Base-by-base conservation (phyloP, 768 basidiomycete species). In the Russula griseocarnosa region DNA sequence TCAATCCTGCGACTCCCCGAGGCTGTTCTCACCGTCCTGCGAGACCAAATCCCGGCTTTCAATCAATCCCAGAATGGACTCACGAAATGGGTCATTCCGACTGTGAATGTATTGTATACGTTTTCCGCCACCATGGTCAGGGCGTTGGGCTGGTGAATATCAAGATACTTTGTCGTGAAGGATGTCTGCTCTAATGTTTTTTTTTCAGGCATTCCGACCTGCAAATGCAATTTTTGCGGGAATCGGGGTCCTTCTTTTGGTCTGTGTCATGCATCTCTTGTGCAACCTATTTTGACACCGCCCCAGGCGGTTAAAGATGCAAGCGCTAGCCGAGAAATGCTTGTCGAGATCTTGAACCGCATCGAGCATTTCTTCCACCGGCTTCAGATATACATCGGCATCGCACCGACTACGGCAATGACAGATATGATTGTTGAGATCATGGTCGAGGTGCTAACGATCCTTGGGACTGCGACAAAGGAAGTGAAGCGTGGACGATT, bases 71-170 rank as follows among this genome's bases (percentile, higher is more conserved):
- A n/a, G 26, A 42, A n/a, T 18, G 2, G 26, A 1, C 28, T 60
- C 5, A 9, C 30, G 9, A 60, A 60, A 30, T 60, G 20, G 26
- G 50, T 60, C 13, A n/a, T 13, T 10, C 58, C 58, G 28, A 60
- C 38, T 1, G 8, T 60, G 8, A 60, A 51, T 10, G 58, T 52
- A 3, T 38, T 60, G 10, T 60, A 40, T 13, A 7, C 50, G 3
- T 30, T 60, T 40, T 60, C 58, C 13, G 4, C 38, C 26, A 24
- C 38, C 18, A 11, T 52, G 38, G 50, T 4, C 16, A 40, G 9
- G 49, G 58, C 5, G 22, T 52, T 22, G 38, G 38, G 3, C 47
- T 50, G 2, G 58, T 59, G 36, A 24, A 11, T 51, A 40, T 42
- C 34, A 18, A 3, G 11, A 24, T 16, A 0, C 9, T 16, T 46